Evolutionary conservation across 1,284 basidiomycete genomes (phyloP).

Genomic region (Moniliophthora roreri): DNA sequence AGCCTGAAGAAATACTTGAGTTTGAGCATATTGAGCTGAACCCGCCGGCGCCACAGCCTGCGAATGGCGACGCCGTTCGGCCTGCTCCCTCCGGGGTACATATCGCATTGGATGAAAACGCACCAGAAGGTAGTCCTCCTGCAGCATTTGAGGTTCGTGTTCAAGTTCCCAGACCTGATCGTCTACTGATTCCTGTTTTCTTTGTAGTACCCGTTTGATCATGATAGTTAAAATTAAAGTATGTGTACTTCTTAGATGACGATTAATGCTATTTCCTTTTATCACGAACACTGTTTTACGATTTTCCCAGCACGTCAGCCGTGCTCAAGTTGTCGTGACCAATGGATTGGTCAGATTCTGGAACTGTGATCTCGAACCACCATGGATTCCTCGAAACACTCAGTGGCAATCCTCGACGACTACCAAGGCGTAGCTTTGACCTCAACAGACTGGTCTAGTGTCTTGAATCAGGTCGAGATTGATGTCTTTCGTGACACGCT

Average conservation of each 20-base stretch:
- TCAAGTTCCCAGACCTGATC: conserved; percentile 5
- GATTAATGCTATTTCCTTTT: conserved; percentile 3
- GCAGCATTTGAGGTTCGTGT: conserved; percentile 73
- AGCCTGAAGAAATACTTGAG: conserved; percentile 75
- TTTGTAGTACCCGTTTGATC: conserved; percentile 60
- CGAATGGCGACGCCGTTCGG: conserved; percentile 21
- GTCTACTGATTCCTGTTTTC: conserved; percentile 18
- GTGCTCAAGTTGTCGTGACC: neutral
- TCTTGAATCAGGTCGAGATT: conserved; percentile 37
- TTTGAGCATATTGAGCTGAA: conserved; percentile 48
- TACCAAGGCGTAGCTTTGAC: conserved; percentile 55
- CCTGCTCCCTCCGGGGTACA: conserved; percentile 38
- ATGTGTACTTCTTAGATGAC: conserved; percentile 9
- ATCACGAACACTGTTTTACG: too few species aligned
- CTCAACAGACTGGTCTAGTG: conserved; percentile 50
- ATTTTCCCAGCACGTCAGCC: neutral
- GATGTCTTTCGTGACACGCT: conserved; percentile 55
- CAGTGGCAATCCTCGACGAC: conserved; percentile 62
- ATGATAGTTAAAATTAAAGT: conserved; percentile 47
- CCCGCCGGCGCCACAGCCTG: conserved; percentile 27
- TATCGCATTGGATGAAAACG: conserved; percentile 68
- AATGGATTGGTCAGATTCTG: neutral
- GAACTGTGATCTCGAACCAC: neutral
- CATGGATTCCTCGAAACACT: conserved; percentile 17
- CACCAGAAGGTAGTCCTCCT: conserved; percentile 78